phyloP scores from a whole-genome alignment of 768 basidiomycete genomes.

The Kondoa subrosea region DNA sequence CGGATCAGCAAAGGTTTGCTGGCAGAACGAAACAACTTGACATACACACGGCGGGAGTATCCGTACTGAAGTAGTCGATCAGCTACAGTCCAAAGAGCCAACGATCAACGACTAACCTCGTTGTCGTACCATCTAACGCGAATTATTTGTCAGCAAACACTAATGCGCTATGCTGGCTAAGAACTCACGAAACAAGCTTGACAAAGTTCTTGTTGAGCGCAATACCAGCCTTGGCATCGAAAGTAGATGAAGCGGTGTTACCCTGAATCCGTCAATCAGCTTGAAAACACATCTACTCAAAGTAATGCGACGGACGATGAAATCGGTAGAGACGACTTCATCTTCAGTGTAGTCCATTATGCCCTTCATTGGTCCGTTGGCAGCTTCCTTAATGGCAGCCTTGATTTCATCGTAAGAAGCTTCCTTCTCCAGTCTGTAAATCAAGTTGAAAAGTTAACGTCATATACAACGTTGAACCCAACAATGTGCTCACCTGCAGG shows the following conservation, averaged over 20 bases:
- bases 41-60: conserved; percentile 1
- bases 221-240: conserved; percentile 86
- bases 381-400: conserved; percentile 57
- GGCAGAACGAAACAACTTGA: conserved; percentile 25
- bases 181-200: conserved; percentile 74
- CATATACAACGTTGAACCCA: background rate
- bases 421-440: conserved; percentile 71
- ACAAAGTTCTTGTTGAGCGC: conserved; percentile 80
- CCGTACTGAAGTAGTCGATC: no score
- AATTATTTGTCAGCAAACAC: background rate
- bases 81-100: no score
- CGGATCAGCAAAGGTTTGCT: background rate
- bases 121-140: conserved; percentile 30
- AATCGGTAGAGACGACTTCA: conserved; percentile 81
- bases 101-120: conserved; percentile 32
- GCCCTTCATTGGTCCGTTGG: conserved; percentile 47
- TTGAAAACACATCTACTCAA: background rate
- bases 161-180: conserved; percentile 68
- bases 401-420: conserved; percentile 86
- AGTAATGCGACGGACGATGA: conserved; percentile 47
- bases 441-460: conserved; percentile 70
- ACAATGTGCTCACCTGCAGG: background rate
- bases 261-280: conserved; percentile 3
- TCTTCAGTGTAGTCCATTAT: conserved; percentile 86
- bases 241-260: conserved; percentile 55